Percentiles rank a stretch among this genome's conserved stretches.
These are phyloP conservation scores for Ogataea ganodermae DNA, from an alignment of 805 yeast genomes.

Conservation along the genomic window DNA sequence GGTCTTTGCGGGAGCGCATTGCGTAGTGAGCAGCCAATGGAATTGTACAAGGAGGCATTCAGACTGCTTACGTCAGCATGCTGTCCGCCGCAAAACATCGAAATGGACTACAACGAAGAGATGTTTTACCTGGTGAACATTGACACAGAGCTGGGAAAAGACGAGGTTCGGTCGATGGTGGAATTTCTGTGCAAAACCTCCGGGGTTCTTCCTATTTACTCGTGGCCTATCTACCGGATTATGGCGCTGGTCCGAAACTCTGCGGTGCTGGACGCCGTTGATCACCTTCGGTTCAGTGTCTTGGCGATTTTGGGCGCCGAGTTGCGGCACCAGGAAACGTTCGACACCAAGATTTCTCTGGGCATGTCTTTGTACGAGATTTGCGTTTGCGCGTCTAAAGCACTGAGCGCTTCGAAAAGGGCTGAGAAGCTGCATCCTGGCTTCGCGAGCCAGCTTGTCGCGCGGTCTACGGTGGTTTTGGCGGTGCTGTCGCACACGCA, in stretches of 20 bases:
- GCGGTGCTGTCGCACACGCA: slow-evolving; percentile 1
- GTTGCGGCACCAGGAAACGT: slow-evolving; percentile 6
- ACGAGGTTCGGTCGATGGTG: slow-evolving; percentile 4
- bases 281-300: slow-evolving; percentile 17
- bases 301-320: slow-evolving; percentile 16
- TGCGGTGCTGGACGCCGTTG: slow-evolving; percentile 12
- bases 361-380: slow-evolving; percentile 25
- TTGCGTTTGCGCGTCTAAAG: slow-evolving; percentile 15
- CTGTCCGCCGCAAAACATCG: slow-evolving; percentile 9
- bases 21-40: neutral
- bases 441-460: neutral
- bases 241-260: slow-evolving; percentile 14
- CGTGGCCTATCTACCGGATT: slow-evolving; percentile 27
- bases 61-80: slow-evolving; percentile 6
- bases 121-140: slow-evolving; percentile 7
- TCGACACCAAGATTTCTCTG: slow-evolving; percentile 8
- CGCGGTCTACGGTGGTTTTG: neutral
- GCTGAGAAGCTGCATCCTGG: neutral
- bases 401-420: neutral
- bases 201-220: slow-evolving; percentile 16
- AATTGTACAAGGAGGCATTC: slow-evolving; percentile 4
- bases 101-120: slow-evolving; percentile 3
- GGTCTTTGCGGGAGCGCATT: neutral
- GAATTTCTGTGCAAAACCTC: neutral
- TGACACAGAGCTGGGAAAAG: neutral